Evolutionary conservation across 2,329 filamentous ascomycete genomes (phyloP).

Genomic region (Claviceps pazoutovae): DNA sequence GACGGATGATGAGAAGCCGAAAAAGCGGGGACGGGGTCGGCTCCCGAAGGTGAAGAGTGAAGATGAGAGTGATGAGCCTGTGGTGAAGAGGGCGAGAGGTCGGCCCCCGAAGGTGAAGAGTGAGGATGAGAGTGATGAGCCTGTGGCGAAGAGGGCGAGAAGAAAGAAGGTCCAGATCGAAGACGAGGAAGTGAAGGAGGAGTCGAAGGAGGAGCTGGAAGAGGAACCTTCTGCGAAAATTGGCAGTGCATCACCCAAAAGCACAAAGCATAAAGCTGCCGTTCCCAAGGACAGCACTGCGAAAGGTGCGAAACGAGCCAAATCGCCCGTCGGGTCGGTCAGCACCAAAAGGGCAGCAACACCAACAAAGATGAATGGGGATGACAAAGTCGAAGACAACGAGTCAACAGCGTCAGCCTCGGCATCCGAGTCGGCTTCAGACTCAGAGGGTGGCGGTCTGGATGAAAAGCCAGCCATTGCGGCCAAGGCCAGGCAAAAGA

Average conservation of each 20-base stretch:
- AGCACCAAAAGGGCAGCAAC: constrained; percentile 7
- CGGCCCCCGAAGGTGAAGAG: constrained; percentile 21
- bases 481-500: constrained; percentile 64
- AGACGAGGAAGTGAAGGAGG: constrained; percentile 36
- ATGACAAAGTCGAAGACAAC: constrained; percentile 12
- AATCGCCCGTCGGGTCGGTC: neutral
- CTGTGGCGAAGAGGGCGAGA: constrained; percentile 43
- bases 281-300: constrained; percentile 14
- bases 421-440: constrained; percentile 20
- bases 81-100: constrained; percentile 41
- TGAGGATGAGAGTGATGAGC: constrained; percentile 41
- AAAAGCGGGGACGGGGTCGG: constrained; percentile 34
- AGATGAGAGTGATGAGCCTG: constrained; percentile 44
- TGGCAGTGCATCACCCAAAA: neutral
- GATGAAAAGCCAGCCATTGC: constrained; percentile 55
- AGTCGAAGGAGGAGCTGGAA: neutral
- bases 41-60: constrained; percentile 19
- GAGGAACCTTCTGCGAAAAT: neutral
- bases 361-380: constrained; percentile 15
- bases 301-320: neutral
- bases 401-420: constrained; percentile 1
- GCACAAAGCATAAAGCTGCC: constrained; percentile 10
- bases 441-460: constrained; percentile 33
- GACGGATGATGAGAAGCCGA: constrained; percentile 21
- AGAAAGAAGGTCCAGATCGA: constrained; percentile 33